Evolutionary conservation across 352 stramenopile species (phyloP).

Genomic region (Pythium monospermum): DNA sequence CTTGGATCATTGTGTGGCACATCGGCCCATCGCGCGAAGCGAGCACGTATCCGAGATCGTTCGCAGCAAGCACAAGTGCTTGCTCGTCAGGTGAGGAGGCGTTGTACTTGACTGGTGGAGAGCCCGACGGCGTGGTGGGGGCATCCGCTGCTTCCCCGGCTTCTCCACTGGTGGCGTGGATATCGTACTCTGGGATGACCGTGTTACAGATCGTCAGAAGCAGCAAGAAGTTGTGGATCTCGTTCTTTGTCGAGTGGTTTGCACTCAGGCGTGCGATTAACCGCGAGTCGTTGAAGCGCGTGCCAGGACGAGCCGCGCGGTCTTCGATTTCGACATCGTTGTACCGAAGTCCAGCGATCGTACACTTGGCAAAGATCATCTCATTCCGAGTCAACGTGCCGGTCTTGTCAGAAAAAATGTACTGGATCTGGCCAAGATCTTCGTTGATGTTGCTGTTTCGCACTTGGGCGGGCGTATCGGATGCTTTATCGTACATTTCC

Average conservation of each 20-base stretch:
- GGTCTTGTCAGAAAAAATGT: conserved; percentile 89
- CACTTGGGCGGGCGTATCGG: conserved; percentile 73
- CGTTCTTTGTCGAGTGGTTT: conserved; percentile 77
- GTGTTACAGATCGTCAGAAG: conserved; percentile 86
- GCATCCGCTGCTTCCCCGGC: neutral
- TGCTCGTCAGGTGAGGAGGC: conserved; percentile 82
- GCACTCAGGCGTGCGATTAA: conserved; percentile 67
- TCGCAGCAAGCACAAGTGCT: conserved; percentile 68
- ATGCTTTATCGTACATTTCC: conserved; percentile 73
- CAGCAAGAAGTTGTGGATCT: conserved; percentile 84
- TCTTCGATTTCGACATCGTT: conserved; percentile 78
- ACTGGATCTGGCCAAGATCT: conserved; percentile 87
- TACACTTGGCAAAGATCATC: conserved; percentile 91
- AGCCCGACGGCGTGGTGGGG: neutral
- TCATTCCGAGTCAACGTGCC: conserved; percentile 84
- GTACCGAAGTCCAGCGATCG: conserved; percentile 88
- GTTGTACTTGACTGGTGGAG: conserved; percentile 68
- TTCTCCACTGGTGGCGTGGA: neutral
- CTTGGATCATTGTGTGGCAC: conserved; percentile 66
- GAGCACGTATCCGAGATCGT: conserved; percentile 71
- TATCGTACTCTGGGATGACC: conserved; percentile 72
- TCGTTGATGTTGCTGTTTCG: conserved; percentile 88
- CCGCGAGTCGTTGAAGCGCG: conserved; percentile 73
- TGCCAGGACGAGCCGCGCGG: conserved; percentile 48
- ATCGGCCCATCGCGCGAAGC: conserved; percentile 56